A percentile compares a stretch with the other conserved stretches of the same genome.
These are phyloP conservation scores for Argentina anserina DNA, from an alignment of 306 rosid genomes.

Conservation along the genomic window DNA sequence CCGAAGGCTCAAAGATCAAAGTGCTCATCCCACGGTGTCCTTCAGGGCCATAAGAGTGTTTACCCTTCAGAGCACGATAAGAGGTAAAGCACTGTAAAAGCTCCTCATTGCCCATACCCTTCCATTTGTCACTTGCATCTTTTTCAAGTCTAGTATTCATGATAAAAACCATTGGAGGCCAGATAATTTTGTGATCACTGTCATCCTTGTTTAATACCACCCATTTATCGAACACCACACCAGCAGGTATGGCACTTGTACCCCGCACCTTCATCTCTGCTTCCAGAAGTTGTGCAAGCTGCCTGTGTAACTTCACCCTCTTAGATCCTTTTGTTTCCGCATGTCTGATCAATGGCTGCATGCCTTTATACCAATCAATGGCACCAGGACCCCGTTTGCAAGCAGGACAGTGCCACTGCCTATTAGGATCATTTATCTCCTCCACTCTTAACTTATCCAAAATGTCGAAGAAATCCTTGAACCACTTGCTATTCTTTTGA, in stretches of 20 bases:
- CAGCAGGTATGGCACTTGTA: constrained; percentile 12
- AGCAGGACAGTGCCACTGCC: constrained; percentile 52
- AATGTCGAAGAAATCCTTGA: constrained; percentile 31
- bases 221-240: constrained; percentile 43
- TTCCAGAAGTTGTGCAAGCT: constrained; percentile 45
- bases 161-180: constrained; percentile 59
- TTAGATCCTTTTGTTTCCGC: constrained; percentile 38
- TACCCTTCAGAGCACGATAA: constrained; percentile 53
- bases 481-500: constrained; percentile 44
- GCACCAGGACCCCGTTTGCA: constrained; percentile 50
- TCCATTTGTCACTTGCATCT: constrained; percentile 30
- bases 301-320: constrained; percentile 43
- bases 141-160: constrained; percentile 45
- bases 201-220: constrained; percentile 38
- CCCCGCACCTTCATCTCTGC: constrained; percentile 36
- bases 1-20: constrained; percentile 76
- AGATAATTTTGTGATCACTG: constrained; percentile 48
- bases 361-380: constrained; percentile 53
- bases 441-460: constrained; percentile 27
- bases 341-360: constrained; percentile 49
- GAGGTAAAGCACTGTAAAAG: constrained; percentile 55
- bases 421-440: constrained; percentile 28
- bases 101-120: constrained; percentile 74
- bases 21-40: constrained; percentile 91
- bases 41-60: constrained; percentile 83